phyloP scores from a whole-genome alignment of 495 filamentous ascomycete genomes.

The Aspergillus avenaceus region DNA sequence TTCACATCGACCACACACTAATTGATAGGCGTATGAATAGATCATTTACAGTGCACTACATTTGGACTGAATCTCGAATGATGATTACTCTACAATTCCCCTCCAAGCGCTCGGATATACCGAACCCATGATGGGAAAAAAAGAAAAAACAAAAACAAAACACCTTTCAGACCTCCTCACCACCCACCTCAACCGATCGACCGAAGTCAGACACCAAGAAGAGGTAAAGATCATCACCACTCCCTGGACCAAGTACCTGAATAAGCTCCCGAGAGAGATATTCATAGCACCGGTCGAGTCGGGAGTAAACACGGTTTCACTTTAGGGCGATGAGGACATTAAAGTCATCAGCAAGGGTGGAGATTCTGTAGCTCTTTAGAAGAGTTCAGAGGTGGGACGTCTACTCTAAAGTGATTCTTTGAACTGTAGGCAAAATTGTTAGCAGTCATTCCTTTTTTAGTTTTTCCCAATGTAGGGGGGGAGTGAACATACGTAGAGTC shows the following conservation, averaged over 20 bases:
- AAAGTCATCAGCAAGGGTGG: constrained; percentile 70
- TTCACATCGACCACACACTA: too few relatives aligned
- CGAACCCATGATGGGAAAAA: too few relatives aligned
- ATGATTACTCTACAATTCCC: too few relatives aligned
- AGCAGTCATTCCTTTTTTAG: constrained; percentile 18
- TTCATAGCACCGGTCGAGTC: constrained; percentile 40
- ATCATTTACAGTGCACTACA: too few relatives aligned
- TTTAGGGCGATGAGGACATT: constrained; percentile 66
- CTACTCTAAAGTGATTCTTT: constrained; percentile 92
- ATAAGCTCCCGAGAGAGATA: constrained; percentile 12
- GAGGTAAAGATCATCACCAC: constrained; percentile 73
- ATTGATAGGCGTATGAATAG: too few relatives aligned
- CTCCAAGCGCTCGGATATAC: too few relatives aligned
- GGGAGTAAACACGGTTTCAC: constrained; percentile 62
- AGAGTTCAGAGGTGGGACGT: constrained; percentile 73
- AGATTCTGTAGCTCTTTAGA: constrained; percentile 74
- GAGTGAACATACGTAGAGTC: constrained; percentile 60
- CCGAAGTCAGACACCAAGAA: constrained; percentile 58
- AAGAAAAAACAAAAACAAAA: constrained; percentile 24
- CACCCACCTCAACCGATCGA: constrained; percentile 60
- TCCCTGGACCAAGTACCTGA: constrained; percentile 43
- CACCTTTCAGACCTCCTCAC: constrained; percentile 69
- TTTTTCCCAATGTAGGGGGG: constrained; percentile 33
- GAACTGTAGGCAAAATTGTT: constrained; percentile 51
- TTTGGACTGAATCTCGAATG: too few relatives aligned